Evolutionary conservation across 2,329 filamentous ascomycete genomes (phyloP).

Genomic region (Trichothecium sympodiale): DNA sequence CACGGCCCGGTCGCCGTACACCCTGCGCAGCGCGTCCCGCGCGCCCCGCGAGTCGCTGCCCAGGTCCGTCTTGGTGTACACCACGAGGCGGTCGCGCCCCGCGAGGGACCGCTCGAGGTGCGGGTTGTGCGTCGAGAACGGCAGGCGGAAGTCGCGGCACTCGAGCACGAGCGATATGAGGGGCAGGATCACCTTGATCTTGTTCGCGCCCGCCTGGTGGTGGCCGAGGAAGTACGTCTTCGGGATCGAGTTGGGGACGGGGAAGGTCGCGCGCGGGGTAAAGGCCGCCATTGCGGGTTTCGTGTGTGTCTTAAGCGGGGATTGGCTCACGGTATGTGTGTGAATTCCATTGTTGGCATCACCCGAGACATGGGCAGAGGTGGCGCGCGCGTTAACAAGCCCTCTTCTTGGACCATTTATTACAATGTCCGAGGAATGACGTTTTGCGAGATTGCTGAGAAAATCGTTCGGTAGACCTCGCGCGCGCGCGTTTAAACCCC

Average conservation of each 20-base stretch:
- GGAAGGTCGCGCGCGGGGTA: conserved; percentile 63
- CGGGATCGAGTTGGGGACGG: conserved; percentile 60
- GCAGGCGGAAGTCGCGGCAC: conserved; percentile 87
- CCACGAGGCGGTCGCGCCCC: conserved; percentile 63
- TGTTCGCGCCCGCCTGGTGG: conserved; percentile 68
- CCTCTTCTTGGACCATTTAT: too few relatives aligned
- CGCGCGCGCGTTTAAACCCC: too few relatives aligned
- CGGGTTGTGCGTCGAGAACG: conserved; percentile 81
- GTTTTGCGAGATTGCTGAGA: too few relatives aligned
- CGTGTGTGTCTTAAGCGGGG: too few relatives aligned
- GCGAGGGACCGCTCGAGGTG: conserved; percentile 71
- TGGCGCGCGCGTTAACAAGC: too few relatives aligned
- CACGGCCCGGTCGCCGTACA: conserved; percentile 22
- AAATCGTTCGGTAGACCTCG: too few relatives aligned
- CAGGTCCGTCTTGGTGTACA: conserved; percentile 87
- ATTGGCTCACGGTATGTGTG: too few relatives aligned
- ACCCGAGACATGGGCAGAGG: too few relatives aligned
- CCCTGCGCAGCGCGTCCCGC: conserved; percentile 16
- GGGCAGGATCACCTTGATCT: conserved; percentile 72
- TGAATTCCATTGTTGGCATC: too few relatives aligned
- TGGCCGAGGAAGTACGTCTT: conserved; percentile 93
- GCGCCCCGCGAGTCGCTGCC: conserved; percentile 28
- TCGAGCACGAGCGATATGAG: conserved; percentile 84
- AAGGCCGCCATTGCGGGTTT: conserved; percentile 35
- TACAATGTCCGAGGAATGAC: too few relatives aligned